Evolutionary conservation across 2,329 filamentous ascomycete species (phyloP).

Genomic region (Phoma sp.): DNA sequence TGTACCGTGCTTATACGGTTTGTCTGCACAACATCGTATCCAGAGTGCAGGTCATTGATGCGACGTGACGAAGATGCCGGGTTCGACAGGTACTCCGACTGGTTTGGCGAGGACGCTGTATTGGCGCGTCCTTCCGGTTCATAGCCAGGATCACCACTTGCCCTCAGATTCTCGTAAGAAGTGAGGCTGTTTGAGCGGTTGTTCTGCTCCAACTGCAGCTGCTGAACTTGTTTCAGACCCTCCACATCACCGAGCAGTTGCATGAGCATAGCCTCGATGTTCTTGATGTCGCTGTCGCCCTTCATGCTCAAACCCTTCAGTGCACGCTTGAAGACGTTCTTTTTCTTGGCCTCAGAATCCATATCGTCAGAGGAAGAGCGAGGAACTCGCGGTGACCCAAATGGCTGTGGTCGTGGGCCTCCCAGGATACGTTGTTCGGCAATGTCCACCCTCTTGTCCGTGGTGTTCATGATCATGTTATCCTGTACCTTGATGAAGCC

Average conservation of each 20-base stretch:
- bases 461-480: slow-evolving; percentile 83
- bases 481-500: slow-evolving; percentile 90
- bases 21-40: slow-evolving; percentile 64
- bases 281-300: slow-evolving; percentile 83
- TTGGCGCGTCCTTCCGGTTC: slow-evolving; percentile 83
- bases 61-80: slow-evolving; percentile 57
- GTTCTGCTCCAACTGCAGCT: slow-evolving; percentile 41
- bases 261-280: slow-evolving; percentile 76
- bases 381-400: slow-evolving; percentile 62
- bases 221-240: slow-evolving; percentile 57
- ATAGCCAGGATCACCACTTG: slow-evolving; percentile 75
- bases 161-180: slow-evolving; percentile 74
- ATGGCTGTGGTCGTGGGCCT: slow-evolving; percentile 80
- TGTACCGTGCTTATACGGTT: slow-evolving; percentile 90
- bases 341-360: slow-evolving; percentile 76
- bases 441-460: slow-evolving; percentile 87
- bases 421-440: slow-evolving; percentile 82
- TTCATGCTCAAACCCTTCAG: slow-evolving; percentile 88
- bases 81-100: slow-evolving; percentile 78
- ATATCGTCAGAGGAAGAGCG: slow-evolving; percentile 60
- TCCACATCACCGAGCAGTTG: slow-evolving; percentile 93
- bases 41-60: slow-evolving; percentile 55
- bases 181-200: slow-evolving; percentile 60
- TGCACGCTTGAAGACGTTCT: slow-evolving; percentile 93
- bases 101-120: slow-evolving; percentile 75